These are phyloP conservation scores for Polyplosphaeria fusca DNA, from an alignment of 495 filamentous ascomycete species.

Conservation along the genomic window DNA sequence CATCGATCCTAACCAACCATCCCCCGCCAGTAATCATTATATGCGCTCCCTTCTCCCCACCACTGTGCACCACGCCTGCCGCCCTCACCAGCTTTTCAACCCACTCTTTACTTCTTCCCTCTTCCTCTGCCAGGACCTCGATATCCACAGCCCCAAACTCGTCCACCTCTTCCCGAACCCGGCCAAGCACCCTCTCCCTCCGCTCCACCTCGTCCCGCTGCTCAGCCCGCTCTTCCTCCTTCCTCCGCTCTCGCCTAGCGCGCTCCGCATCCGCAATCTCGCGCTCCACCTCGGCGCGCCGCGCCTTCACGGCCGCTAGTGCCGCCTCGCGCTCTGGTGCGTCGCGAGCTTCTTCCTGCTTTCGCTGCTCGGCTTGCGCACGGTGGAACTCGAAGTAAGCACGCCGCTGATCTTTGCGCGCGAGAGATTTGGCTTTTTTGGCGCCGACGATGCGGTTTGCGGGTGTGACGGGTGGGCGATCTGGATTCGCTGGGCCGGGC, in stretches of 20 bases:
- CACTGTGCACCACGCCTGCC: conserved; percentile 28
- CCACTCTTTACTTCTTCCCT: conserved; percentile 36
- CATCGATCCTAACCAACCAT: conserved; percentile 37
- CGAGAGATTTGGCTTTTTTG: conserved; percentile 50
- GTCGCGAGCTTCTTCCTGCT: conserved; percentile 37
- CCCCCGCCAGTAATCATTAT: conserved; percentile 38
- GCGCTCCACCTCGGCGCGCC: conserved; percentile 42
- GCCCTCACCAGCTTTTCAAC: conserved; percentile 37
- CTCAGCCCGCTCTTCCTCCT: conserved; percentile 34
- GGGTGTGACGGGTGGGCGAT: conserved; percentile 16
- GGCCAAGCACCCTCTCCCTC: conserved; percentile 39
- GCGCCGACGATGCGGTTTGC: conserved; percentile 42
- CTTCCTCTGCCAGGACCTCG: conserved; percentile 26
- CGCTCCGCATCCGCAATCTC: conserved; percentile 40
- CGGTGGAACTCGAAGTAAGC: conserved; percentile 51
- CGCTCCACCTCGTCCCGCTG: conserved; percentile 37
- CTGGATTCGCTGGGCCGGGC: conserved; percentile 6
- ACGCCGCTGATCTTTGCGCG: conserved; percentile 47
- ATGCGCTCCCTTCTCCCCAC: conserved; percentile 12
- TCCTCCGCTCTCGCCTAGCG: conserved; percentile 36
- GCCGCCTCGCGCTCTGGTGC: conserved; percentile 43
- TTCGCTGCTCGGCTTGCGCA: conserved; percentile 43
- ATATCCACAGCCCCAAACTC: conserved; percentile 36
- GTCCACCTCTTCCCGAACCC: conserved; percentile 34
- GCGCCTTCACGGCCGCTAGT: conserved; percentile 40